Base-by-base conservation (phyloP, 83 land plant genomes). In the Picea abies region DNA sequence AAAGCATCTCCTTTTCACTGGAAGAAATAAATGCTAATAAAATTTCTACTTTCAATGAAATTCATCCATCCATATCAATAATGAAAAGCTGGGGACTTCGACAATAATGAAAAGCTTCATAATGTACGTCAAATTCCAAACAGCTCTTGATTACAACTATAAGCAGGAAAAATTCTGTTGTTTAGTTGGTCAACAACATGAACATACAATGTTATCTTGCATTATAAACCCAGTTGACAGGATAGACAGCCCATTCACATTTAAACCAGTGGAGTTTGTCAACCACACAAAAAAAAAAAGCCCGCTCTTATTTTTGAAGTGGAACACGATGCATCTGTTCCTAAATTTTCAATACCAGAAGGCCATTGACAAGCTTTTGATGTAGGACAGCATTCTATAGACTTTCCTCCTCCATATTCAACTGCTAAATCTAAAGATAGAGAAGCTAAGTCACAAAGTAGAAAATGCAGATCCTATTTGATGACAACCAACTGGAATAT, bases 381-480 rank as follows among this genome's bases (percentile, higher is more conserved):
- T 56, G 83, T 25, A 44, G 91, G 80, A 39, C 82, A 84, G 17
- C 86, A 58, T 71, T 71, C 76, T 80, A 87, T 87, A 39, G 84
- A 60, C 52, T 77, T 83, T 17, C 76, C 84, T 23, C 87, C 52
- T 78, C 85, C 83, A 35, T 85, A 83, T 76, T 89, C 91, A 12
- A 47, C 85, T 60, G 81, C 79, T 47, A 84, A 90, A 44, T 88
- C 89, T 23, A 88, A 83, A 37, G 92, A 63, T 56, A 90, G 79
- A 20, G 81, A 25, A n/a, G 84, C 62, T n/a, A 20, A 64, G 22
- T 84, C 84, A 66, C 58, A 78, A 66, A 70, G 84, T 62, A 32
- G 81, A 87, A 10, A 92, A 87, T 62, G 92, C 75, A 8, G 94
- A 84, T 63, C 86, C 87, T 70, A 90, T 78, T 11, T 80, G 80